Evolutionary conservation across 495 filamentous ascomycete species (phyloP), one percentile per base, ranked within the genome.

Genomic region (Thermothielavioides terrestris): DNA sequence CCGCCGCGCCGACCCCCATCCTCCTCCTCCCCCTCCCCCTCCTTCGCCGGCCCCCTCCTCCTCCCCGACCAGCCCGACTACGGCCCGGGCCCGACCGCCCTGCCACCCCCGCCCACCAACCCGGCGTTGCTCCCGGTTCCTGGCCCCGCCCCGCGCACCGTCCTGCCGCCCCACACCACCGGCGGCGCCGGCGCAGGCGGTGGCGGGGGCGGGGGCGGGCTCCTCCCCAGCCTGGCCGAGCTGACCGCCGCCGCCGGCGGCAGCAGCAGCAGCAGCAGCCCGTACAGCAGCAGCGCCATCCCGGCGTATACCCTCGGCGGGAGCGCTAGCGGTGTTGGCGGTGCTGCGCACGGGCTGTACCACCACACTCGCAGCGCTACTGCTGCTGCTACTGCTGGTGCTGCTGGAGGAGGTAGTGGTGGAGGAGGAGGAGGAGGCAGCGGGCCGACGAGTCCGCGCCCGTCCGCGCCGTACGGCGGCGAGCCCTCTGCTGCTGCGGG

Each of bases 211-310:
- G 14, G 17, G 9, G 59, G 64, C 11, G 65, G 60, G 17, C 62
- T 73, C 52, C 62, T 79, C 9, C 76, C 76, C 6, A 71, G 74
- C 56, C 67, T 79, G 9, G 70, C 71, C 17, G 75, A 79, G 56
- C 68, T 79, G 20, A 53, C 65, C 25, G 60, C 66, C 32, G 12
- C 32, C 36, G 1, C 1, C 34, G 17, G 2, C 15, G n/a, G 7
- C 42, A 23, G 9, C 28, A 5, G 17, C 18, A 43, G n/a, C 4
- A 69, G 51, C 22, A 57, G 55, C 21, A 72, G 65, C 42, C 69
- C 68, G 10, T 53, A 60, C 23, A 61, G 61, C 48, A 69, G 59
- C 46, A 71, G 64, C 42, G 58, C 62, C 14, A 69, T 64, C 1
- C 58, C 68, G 5, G 27, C 27, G 5, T 11, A 5, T 30, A 5